phyloP scores from a whole-genome alignment of 2,329 filamentous ascomycete species.

The Talaromyces sp. region DNA sequence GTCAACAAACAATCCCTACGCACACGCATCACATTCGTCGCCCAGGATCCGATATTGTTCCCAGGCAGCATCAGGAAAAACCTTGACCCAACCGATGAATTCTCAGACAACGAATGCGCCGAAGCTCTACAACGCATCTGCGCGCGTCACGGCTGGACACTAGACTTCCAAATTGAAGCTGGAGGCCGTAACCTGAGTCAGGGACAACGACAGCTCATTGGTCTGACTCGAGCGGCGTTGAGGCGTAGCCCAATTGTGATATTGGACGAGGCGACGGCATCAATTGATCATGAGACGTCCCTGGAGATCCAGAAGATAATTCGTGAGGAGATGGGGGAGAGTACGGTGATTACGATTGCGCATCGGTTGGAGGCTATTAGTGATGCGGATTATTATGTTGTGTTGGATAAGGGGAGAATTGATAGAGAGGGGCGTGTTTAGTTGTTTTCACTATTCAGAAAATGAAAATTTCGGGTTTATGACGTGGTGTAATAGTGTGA shows the following conservation, averaged over 20 bases:
- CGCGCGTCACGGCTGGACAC: conserved; percentile 53
- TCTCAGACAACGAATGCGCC: conserved; percentile 54
- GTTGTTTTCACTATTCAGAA: neutral
- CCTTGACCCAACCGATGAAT: conserved; percentile 59
- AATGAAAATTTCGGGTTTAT: neutral
- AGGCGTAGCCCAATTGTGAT: conserved; percentile 60
- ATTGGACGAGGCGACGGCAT: conserved; percentile 65
- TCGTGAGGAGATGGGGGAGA: conserved; percentile 34
- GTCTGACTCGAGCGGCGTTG: conserved; percentile 61
- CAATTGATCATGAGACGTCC: conserved; percentile 62
- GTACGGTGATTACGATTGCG: conserved; percentile 63
- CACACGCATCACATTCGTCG: conserved; percentile 62
- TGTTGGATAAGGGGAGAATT: conserved; percentile 52
- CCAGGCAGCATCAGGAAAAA: conserved; percentile 60
- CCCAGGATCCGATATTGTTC: conserved; percentile 65
- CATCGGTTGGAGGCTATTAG: conserved; percentile 62
- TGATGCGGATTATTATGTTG: conserved; percentile 55
- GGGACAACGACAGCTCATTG: conserved; percentile 60
- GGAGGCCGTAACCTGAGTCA: conserved; percentile 62
- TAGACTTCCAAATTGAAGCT: conserved; percentile 56
- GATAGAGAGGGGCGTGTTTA: conserved; percentile 16
- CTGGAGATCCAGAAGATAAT: conserved; percentile 39
- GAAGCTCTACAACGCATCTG: conserved; percentile 49
- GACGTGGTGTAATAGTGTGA: neutral
- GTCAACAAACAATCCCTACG: conserved; percentile 60